Evolutionary conservation across 1,284 basidiomycete genomes (phyloP).

Genomic region (Cystobasidium sp.): DNA sequence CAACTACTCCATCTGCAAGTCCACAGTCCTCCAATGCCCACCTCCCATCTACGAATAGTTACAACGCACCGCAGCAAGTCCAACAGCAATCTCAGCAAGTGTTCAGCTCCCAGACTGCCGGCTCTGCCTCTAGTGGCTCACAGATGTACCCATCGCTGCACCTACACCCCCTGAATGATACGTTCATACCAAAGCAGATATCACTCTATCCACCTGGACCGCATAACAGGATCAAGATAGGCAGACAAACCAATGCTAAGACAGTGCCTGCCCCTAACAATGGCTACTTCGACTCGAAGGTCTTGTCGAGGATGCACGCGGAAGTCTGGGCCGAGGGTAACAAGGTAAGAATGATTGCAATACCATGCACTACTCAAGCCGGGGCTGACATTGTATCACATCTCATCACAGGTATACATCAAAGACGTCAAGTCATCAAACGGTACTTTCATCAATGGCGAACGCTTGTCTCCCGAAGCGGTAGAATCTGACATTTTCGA

Average conservation of each 20-base stretch:
- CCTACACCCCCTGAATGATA: constrained; percentile 93
- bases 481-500: constrained; percentile 92
- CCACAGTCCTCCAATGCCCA: constrained; percentile 18
- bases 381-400: neutral
- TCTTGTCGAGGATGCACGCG: constrained; percentile 91
- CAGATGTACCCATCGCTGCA: constrained; percentile 65
- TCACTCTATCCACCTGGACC: constrained; percentile 70
- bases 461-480: constrained; percentile 85
- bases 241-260: constrained; percentile 96
- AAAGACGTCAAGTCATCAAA: constrained; percentile 98
- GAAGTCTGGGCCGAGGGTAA: constrained; percentile 94
- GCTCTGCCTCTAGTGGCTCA: constrained; percentile 4
- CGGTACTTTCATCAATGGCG: constrained; percentile 97
- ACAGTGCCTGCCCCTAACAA: constrained; percentile 92
- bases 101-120: neutral
- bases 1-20: constrained; percentile 44
- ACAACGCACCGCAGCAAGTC: constrained; percentile 8
- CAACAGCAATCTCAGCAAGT: constrained; percentile 9
- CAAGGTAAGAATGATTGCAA: constrained; percentile 54
- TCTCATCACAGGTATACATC: constrained; percentile 77
- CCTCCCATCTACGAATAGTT: constrained; percentile 5
- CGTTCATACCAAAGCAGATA: constrained; percentile 95
- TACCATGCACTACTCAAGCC: neutral
- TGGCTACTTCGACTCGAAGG: constrained; percentile 97
- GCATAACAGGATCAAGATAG: constrained; percentile 77